A percentile compares a stretch with the other conserved stretches of the same genome.
These are phyloP conservation scores for Gossypium gossypioides DNA, from an alignment of 441 rosid species.

Conservation along the genomic window DNA sequence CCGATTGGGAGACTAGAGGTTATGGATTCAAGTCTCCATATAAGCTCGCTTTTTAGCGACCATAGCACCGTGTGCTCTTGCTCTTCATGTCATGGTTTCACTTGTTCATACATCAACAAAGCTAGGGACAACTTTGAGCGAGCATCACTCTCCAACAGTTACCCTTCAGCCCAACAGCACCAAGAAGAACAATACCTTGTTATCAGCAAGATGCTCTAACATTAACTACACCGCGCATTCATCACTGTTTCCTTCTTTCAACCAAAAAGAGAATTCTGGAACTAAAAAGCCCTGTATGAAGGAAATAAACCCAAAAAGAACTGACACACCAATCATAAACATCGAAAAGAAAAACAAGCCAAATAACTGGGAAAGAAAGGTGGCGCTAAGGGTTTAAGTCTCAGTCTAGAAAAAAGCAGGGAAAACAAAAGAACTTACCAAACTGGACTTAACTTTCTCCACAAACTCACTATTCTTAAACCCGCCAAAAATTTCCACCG, in stretches of 20 bases:
- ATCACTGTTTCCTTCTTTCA: background rate
- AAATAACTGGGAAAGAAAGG: background rate
- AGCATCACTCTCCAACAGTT: background rate
- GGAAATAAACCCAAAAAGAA: background rate
- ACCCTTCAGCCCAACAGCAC: background rate
- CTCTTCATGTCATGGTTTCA: background rate
- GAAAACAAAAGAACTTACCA: constrained; percentile 41
- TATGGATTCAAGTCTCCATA: background rate
- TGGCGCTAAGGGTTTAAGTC: background rate
- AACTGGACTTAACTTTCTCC: constrained; percentile 73
- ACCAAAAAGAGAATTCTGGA: background rate
- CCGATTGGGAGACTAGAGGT: background rate
- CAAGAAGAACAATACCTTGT: background rate
- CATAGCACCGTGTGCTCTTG: background rate
- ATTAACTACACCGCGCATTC: background rate
- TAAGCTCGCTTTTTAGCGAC: background rate
- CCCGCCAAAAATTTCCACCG: constrained; percentile 53
- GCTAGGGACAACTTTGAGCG: background rate
- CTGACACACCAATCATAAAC: background rate
- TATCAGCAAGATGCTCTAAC: background rate
- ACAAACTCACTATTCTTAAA: constrained; percentile 61
- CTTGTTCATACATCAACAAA: background rate
- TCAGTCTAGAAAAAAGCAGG: background rate
- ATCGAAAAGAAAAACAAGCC: background rate
- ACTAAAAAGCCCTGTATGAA: background rate